Conservation (phyloP, 164 flowering plant genomes). For the Magnolia kwangsiensis region DNA sequence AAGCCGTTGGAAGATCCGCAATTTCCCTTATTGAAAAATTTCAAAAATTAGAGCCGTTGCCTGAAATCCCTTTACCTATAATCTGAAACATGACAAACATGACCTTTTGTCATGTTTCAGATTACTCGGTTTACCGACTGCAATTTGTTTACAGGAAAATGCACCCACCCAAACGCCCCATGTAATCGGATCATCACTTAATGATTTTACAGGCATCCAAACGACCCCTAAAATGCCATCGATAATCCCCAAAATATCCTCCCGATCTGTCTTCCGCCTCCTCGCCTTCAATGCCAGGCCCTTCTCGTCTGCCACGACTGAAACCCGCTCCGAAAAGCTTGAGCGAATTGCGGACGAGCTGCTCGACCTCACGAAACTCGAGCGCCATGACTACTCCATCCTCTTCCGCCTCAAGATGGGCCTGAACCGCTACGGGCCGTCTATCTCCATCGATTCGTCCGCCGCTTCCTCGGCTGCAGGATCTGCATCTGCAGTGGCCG, state of each 20-base stretch:
- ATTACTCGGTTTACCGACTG: no score
- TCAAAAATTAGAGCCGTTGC: no score
- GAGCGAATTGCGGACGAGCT: conserved; percentile 67
- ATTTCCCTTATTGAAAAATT: no score
- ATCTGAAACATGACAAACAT: no score
- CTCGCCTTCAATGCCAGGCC: conserved; percentile 1
- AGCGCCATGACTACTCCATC: conserved; percentile 50
- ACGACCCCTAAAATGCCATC: conserved; percentile 9
- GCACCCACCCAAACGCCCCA: no score
- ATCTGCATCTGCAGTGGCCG: conserved; percentile 18
- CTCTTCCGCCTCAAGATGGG: conserved; percentile 58
- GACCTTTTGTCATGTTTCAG: no score
- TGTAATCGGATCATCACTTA: no score
- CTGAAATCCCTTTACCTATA: no score
- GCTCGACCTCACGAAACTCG: conserved; percentile 50
- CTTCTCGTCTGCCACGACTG: conserved; percentile 18
- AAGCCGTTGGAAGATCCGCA: no score
- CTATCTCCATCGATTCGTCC: conserved; percentile 27
- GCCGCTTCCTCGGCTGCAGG: conserved; percentile 17
- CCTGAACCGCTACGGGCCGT: conserved; percentile 46
- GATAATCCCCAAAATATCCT: conserved; percentile 6
- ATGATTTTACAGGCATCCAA: neutral
- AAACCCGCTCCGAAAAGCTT: conserved; percentile 42
- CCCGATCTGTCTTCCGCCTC: neutral
- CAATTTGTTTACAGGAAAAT: no score